Evolutionary conservation across 2,329 filamentous ascomycete genomes (phyloP), one percentile per base, ranked within the genome.

Genomic region (Alternaria conjuncta): DNA sequence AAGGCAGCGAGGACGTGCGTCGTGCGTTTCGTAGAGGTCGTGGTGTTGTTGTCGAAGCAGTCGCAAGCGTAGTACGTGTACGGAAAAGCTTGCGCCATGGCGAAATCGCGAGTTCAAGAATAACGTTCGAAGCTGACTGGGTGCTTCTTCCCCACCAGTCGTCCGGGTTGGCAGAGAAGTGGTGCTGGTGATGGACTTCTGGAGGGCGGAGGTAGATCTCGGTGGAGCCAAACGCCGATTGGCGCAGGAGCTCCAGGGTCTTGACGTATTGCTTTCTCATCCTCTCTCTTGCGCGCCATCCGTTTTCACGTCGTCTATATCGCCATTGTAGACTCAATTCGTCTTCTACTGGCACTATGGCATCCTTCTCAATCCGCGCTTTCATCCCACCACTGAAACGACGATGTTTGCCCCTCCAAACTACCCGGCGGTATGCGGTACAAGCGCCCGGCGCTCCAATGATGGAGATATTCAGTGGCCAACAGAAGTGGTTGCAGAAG

Each of bases 391-490:
- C 76, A 15, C 63, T 76, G 26, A 69, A 69, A 49, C 73, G 72
- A 18, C 72, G 71, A 56, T 71, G 68, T 36, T 20, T 72, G 18
- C 69, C 71, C 23, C 72, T 73, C 51, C 72, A 68, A 41, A 59
- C 70, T 44, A 54, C 68, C 23, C 77, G 91, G 62, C 83, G 81
- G 61, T 97, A 96, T 81, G 94, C 95, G 55, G 88, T 92, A 62
- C 91, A 94, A 81, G 86, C 92, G 20, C 86, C 92, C 3, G 92
- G 93, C 64, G 88, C 89, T 44, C 92, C 94, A 25, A 88, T 90
- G 41, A 89, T 96, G 71, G 91, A 97, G 71, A 92, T 99, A 79
- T 99, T 99, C 87, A 96, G 97, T 81, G 88, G 90, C 65, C 87
- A 88, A 71, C 88, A 90, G 21, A 99, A 99, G 85, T 94, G 92